Conservation (phyloP, 2,329 filamentous ascomycete genomes). For the Fusarium globosum region DNA sequence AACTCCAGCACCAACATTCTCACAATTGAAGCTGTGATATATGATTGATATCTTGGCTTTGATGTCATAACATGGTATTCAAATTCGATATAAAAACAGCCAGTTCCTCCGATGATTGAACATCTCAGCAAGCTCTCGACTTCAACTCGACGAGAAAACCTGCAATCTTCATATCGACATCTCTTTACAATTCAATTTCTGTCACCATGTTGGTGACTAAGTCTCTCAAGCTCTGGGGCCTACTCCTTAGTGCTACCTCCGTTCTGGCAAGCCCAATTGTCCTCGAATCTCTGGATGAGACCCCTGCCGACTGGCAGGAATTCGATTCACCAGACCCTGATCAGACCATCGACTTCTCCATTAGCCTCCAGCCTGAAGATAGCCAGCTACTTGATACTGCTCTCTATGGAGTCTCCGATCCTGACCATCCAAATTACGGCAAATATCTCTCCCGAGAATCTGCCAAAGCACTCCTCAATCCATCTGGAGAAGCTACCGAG, state of each 20-base stretch:
- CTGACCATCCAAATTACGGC: constrained; percentile 59
- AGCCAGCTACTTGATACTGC: constrained; percentile 53
- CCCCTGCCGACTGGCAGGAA: constrained; percentile 41
- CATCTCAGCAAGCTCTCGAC: neutral
- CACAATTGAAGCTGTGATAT: constrained; percentile 1
- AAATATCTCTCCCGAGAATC: constrained; percentile 60
- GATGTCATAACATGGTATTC: neutral
- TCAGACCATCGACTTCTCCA: constrained; percentile 45
- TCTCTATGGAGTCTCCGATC: constrained; percentile 61
- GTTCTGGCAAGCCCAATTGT: constrained; percentile 29
- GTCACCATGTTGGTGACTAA: constrained; percentile 10
- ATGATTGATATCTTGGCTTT: neutral
- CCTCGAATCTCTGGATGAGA: constrained; percentile 35
- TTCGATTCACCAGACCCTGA: constrained; percentile 25
- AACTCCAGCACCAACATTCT: neutral
- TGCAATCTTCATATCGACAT: neutral
- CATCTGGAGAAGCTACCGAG: constrained; percentile 52
- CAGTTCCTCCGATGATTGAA: neutral
- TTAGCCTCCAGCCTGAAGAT: constrained; percentile 45
- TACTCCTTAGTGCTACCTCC: constrained; percentile 21
- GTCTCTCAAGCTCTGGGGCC: constrained; percentile 9
- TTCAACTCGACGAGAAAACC: constrained; percentile 2
- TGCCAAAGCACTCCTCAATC: constrained; percentile 61
- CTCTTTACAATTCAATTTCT: neutral
- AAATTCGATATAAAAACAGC: constrained; percentile 28